Conservation (phyloP, 2,329 filamentous ascomycete species). For the Myriosclerotinia duriaeana region DNA sequence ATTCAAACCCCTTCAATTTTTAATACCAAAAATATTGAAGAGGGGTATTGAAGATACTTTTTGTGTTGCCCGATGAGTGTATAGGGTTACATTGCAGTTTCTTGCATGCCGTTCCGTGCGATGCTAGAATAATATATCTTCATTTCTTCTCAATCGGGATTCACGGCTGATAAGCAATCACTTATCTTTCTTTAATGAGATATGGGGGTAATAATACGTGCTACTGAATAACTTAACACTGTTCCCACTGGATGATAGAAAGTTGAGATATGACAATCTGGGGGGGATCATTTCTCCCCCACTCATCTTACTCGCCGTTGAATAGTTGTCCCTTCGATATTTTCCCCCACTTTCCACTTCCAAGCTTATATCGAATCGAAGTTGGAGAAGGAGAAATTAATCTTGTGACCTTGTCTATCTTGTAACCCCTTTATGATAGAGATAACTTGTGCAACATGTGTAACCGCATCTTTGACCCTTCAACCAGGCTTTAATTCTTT, state of each 20-base stretch:
- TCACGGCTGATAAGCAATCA: not conserved
- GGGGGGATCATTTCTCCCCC: not conserved
- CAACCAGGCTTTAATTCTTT: slow-evolving; percentile 7
- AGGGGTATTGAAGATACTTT: not conserved
- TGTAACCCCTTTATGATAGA: not conserved
- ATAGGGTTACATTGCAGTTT: not conserved
- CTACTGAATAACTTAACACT: not conserved
- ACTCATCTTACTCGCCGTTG: not conserved
- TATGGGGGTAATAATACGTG: not conserved
- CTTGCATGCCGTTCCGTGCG: not conserved
- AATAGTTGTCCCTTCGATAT: not conserved
- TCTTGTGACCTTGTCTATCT: not conserved
- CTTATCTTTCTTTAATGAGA: not conserved
- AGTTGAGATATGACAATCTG: slow-evolving; percentile 3
- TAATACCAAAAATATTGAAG: too few species aligned
- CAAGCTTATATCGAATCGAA: not conserved
- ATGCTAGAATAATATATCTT: slow-evolving; percentile 14
- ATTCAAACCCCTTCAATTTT: not conserved
- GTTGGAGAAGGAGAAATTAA: not conserved
- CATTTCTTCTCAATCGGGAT: not conserved
- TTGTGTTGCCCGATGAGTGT: not conserved
- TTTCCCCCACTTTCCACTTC: not conserved
- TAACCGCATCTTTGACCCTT: not conserved
- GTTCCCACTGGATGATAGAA: not conserved
- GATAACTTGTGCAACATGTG: not conserved